Percentiles rank a stretch among this genome's conserved stretches.
Conservation (phyloP, 768 basidiomycete species). For the Favolaschia claudopus region DNA sequence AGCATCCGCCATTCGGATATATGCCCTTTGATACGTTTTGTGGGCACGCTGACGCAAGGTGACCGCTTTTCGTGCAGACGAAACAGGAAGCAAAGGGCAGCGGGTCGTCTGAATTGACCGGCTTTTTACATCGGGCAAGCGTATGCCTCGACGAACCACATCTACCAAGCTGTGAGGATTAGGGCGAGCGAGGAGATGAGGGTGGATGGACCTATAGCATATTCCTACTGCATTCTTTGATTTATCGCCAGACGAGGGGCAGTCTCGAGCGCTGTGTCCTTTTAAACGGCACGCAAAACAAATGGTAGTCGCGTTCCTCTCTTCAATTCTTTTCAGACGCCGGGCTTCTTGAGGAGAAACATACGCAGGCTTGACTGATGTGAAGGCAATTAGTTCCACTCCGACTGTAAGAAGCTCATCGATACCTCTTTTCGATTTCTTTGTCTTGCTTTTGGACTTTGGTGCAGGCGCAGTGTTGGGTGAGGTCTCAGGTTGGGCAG, state of each 20-base stretch:
- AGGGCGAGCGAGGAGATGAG: not conserved
- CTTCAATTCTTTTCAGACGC: slow-evolving; percentile 67
- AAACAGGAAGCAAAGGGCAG: slow-evolving; percentile 93
- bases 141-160: slow-evolving; percentile 85
- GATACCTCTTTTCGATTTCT: slow-evolving; percentile 15
- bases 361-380: slow-evolving; percentile 27
- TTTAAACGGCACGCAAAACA: slow-evolving; percentile 89
- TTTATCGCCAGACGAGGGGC: slow-evolving; percentile 55
- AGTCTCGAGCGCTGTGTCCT: slow-evolving; percentile 87
- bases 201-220: slow-evolving; percentile 69
- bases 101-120: slow-evolving; percentile 65
- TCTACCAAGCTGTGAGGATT: slow-evolving; percentile 45
- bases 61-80: slow-evolving; percentile 85
- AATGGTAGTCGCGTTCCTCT: slow-evolving; percentile 63
- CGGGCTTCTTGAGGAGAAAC: slow-evolving; percentile 61
- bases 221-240: slow-evolving; percentile 54
- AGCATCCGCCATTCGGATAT: slow-evolving; percentile 91
- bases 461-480: slow-evolving; percentile 1
- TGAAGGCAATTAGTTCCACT: slow-evolving; percentile 24
- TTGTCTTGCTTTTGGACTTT: not conserved
- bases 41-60: slow-evolving; percentile 85
- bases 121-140: slow-evolving; percentile 79
- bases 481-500: slow-evolving; percentile 17
- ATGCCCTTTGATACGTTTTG: slow-evolving; percentile 81
- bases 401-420: not conserved